These are phyloP conservation scores for Penicillium ucsense DNA, from an alignment of 495 filamentous ascomycete genomes.

Conservation along the genomic window DNA sequence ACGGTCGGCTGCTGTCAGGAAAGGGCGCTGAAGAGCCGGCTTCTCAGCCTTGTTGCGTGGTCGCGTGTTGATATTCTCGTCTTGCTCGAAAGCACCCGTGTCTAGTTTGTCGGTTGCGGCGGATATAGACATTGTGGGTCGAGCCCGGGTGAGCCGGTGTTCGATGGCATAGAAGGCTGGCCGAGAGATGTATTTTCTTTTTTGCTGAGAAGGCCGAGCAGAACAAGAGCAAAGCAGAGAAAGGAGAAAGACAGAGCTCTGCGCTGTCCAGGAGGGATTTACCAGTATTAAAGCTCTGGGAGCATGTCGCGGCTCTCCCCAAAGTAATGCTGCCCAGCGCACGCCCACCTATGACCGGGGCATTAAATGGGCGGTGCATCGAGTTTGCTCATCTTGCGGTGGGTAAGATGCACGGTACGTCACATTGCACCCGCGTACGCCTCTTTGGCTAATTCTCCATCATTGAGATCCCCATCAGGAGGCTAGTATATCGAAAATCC, in stretches of 20 bases:
- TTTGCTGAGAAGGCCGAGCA: not conserved
- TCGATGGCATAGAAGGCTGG: not conserved
- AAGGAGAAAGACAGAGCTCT: not conserved
- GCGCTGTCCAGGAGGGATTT: too few relatives aligned
- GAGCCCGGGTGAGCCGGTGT: not conserved
- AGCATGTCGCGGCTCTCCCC: not conserved
- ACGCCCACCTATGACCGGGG: not conserved
- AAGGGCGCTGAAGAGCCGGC: conserved; percentile 16
- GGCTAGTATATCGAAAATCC: too few relatives aligned
- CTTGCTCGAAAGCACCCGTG: conserved; percentile 5
- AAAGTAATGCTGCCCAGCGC: not conserved
- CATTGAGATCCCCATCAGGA: too few relatives aligned
- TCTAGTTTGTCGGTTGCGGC: not conserved
- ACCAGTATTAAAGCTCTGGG: too few relatives aligned
- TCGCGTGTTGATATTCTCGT: conserved; percentile 10
- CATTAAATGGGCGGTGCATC: not conserved
- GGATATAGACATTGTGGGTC: conserved; percentile 1
- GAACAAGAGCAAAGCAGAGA: not conserved
- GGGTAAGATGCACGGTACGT: not conserved
- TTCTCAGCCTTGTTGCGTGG: conserved; percentile 3
- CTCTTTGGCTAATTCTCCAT: too few relatives aligned
- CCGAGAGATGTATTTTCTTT: not conserved
- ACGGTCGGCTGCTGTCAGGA: conserved; percentile 37
- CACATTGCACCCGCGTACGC: not conserved
- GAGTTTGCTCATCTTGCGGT: not conserved